A percentile compares a stretch with the other conserved stretches of the same genome.
Evolutionary conservation across 2,329 filamentous ascomycete species (phyloP).

Genomic region (Epichloe hybrida): DNA sequence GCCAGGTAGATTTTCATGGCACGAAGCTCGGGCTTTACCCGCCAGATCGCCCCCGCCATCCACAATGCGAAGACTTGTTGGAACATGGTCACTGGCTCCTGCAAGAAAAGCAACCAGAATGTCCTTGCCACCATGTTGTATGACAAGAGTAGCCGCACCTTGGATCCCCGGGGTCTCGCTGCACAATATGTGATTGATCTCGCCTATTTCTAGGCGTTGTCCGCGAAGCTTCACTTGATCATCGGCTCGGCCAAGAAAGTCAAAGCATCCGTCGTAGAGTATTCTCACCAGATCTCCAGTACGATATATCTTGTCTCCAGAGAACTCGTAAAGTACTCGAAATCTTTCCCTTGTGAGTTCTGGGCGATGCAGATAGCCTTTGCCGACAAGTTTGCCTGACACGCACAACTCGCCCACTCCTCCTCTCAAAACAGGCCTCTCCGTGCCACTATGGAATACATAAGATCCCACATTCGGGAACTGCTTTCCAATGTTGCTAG

Average conservation of each 20-base stretch:
- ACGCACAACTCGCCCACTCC: conserved; percentile 81
- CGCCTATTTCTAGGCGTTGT: conserved; percentile 76
- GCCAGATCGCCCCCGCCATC: conserved; percentile 25
- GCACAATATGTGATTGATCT: conserved; percentile 77
- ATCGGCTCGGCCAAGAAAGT: conserved; percentile 78
- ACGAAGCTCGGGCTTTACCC: conserved; percentile 43
- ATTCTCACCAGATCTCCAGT: conserved; percentile 82
- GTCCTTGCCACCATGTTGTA: conserved; percentile 64
- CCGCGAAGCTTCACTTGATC: conserved; percentile 88
- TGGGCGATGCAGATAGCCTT: conserved; percentile 70
- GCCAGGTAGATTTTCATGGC: conserved; percentile 53
- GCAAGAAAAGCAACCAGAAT: conserved; percentile 66
- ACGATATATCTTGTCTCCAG: conserved; percentile 55
- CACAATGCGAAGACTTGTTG: conserved; percentile 11
- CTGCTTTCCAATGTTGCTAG: conserved; percentile 76
- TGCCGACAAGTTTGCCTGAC: conserved; percentile 74
- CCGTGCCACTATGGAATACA: conserved; percentile 57
- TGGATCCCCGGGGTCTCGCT: conserved; percentile 40
- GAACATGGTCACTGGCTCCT: conserved; percentile 2
- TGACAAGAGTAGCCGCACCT: conserved; percentile 65
- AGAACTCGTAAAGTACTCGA: conserved; percentile 43
- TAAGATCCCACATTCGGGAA: conserved; percentile 82
- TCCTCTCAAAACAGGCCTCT: conserved; percentile 59
- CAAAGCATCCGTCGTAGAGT: conserved; percentile 66
- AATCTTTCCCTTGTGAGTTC: conserved; percentile 71